These are phyloP conservation scores for Tricholoma sp. DNA, from an alignment of 768 basidiomycete species.

Conservation along the genomic window DNA sequence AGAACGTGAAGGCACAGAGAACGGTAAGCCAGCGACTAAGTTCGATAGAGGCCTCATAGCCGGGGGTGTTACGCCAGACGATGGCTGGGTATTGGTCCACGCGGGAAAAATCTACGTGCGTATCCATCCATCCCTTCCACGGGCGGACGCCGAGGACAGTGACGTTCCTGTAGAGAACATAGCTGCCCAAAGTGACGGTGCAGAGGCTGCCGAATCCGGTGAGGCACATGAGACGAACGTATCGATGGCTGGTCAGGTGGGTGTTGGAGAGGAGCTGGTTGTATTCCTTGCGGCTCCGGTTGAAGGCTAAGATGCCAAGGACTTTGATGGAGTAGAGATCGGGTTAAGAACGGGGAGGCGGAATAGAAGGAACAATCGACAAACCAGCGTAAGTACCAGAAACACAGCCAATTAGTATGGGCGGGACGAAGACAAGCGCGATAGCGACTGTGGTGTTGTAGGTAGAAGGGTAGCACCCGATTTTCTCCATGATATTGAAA, in stretches of 20 bases:
- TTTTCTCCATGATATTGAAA: conserved; percentile 40
- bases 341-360: not conserved
- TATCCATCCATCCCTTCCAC: conserved; percentile 46
- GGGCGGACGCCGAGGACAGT: conserved; percentile 20
- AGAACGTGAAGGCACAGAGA: conserved; percentile 43
- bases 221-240: conserved; percentile 33
- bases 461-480: conserved; percentile 40
- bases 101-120: conserved; percentile 45
- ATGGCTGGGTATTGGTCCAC: conserved; percentile 32
- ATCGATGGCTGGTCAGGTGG: conserved; percentile 38
- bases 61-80: conserved; percentile 27
- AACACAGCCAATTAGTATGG: conserved; percentile 33
- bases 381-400: conserved; percentile 37
- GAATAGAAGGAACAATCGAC: conserved; percentile 5
- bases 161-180: conserved; percentile 23
- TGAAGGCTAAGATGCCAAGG: conserved; percentile 32
- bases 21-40: conserved; percentile 34
- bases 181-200: conserved; percentile 33
- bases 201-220: conserved; percentile 35
- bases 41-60: conserved; percentile 20
- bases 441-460: conserved; percentile 32
- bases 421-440: conserved; percentile 31
- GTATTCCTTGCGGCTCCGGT: conserved; percentile 33
- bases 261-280: conserved; percentile 27
- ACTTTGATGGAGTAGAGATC: conserved; percentile 11